phyloP scores from a whole-genome alignment of 1,284 basidiomycete species.

The Puccinia horiana region DNA sequence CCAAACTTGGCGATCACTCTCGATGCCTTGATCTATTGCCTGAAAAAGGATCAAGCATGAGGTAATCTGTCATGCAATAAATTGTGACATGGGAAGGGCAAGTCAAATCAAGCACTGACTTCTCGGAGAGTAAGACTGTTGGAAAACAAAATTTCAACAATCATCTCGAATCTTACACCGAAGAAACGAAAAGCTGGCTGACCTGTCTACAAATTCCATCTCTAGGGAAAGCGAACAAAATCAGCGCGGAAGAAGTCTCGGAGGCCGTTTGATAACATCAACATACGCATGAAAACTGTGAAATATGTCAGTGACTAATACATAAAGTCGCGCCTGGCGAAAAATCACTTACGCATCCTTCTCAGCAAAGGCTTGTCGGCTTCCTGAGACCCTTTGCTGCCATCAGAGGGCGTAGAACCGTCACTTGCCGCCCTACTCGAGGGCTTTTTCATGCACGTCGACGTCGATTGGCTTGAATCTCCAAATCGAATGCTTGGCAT shows the following conservation, averaged over 20 bases:
- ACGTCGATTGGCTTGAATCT: conserved; percentile 33
- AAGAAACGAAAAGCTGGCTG: background rate
- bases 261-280: background rate
- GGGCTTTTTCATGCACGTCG: background rate
- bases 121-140: conserved; percentile 46
- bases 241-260: conserved; percentile 4
- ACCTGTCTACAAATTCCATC: conserved; percentile 49
- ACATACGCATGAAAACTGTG: conserved; percentile 44
- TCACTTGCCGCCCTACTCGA: background rate
- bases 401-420: background rate
- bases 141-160: background rate
- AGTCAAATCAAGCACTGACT: conserved; percentile 19
- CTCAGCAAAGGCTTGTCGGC: conserved; percentile 5
- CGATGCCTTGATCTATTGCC: conserved; percentile 75
- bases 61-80: background rate
- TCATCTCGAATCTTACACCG: background rate
- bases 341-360: conserved; percentile 33
- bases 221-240: background rate
- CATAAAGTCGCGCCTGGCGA: background rate
- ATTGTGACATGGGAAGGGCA: background rate
- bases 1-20: conserved; percentile 80
- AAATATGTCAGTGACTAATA: background rate
- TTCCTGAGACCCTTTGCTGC: conserved; percentile 5
- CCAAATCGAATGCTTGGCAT: conserved; percentile 47
- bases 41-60: conserved; percentile 56